Percentiles rank a stretch among this genome's conserved stretches.
phyloP scores from a whole-genome alignment of 2,329 filamentous ascomycete species.

The Monilinia polystroma region DNA sequence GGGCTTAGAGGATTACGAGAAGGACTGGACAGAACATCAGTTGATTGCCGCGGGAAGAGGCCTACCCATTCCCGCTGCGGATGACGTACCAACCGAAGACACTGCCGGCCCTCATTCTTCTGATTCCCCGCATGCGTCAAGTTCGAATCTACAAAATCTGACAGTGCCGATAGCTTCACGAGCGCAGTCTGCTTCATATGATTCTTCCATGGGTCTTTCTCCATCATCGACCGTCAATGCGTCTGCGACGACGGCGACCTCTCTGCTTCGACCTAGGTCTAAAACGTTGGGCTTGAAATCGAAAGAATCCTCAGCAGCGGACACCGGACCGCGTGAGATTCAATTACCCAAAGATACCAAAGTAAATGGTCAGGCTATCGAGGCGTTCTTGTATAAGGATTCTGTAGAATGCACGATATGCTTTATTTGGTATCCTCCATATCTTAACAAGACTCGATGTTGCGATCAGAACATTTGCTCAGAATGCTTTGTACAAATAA shows the following conservation, averaged over 20 bases:
- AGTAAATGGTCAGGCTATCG: conserved; percentile 90
- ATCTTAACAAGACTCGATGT: conserved; percentile 89
- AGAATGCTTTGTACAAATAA: conserved; percentile 98
- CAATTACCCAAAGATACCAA: conserved; percentile 77
- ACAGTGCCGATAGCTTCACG: conserved; percentile 77
- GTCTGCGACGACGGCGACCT: conserved; percentile 47
- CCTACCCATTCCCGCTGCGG: conserved; percentile 77
- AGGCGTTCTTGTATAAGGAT: conserved; percentile 92
- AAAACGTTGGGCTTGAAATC: conserved; percentile 85
- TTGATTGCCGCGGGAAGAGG: conserved; percentile 88
- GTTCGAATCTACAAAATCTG: conserved; percentile 65
- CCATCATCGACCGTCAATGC: conserved; percentile 53
- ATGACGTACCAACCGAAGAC: conserved; percentile 74
- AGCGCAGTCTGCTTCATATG: conserved; percentile 76
- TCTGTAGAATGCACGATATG: conserved; percentile 91
- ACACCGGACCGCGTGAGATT: conserved; percentile 75
- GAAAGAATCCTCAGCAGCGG: conserved; percentile 68
- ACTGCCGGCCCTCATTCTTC: conserved; percentile 50
- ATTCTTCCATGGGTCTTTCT: conserved; percentile 58
- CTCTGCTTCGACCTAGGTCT: conserved; percentile 75
- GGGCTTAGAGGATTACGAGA: conserved; percentile 83
- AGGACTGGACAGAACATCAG: conserved; percentile 91
- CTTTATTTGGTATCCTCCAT: conserved; percentile 92
- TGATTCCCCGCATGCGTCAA: conserved; percentile 51
- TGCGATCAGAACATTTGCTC: conserved; percentile 97